phyloP scores from a whole-genome alignment of 129 eudicot genomes.

The Scalesia atractyloides region DNA sequence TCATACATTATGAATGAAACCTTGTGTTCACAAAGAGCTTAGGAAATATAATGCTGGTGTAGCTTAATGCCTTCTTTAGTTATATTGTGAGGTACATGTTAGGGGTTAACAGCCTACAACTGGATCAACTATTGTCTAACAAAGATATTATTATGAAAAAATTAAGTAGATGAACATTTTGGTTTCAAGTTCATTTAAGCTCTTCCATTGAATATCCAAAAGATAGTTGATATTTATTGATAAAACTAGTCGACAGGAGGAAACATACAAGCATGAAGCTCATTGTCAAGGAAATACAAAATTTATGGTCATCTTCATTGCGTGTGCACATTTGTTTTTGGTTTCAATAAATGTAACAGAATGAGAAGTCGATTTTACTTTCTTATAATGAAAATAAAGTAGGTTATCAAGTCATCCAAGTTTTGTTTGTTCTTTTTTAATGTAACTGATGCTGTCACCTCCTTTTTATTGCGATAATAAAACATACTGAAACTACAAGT shows the following conservation, averaged over 20 bases:
- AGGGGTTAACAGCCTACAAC: neutral
- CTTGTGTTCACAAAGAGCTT: neutral
- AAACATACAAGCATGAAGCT: neutral
- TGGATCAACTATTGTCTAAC: neutral
- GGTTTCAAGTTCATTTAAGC: neutral
- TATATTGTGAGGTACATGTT: neutral
- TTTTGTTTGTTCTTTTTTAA: neutral
- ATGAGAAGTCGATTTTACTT: neutral
- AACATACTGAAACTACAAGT: neutral
- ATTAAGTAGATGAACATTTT: neutral
- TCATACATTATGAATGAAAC: neutral
- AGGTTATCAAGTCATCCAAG: neutral
- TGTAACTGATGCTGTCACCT: neutral
- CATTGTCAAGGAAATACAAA: neutral
- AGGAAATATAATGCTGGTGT: neutral
- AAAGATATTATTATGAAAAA: constrained; percentile 7
- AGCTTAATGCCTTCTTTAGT: neutral
- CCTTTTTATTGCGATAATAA: neutral
- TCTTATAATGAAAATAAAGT: neutral
- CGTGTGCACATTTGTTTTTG: neutral
- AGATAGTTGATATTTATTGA: neutral
- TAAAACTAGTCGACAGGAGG: neutral
- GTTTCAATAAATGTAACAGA: neutral
- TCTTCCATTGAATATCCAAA: neutral
- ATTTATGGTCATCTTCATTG: neutral